Base-by-base conservation (phyloP, 2,329 filamentous ascomycete genomes). In the Aspergillus novoparasiticus region DNA sequence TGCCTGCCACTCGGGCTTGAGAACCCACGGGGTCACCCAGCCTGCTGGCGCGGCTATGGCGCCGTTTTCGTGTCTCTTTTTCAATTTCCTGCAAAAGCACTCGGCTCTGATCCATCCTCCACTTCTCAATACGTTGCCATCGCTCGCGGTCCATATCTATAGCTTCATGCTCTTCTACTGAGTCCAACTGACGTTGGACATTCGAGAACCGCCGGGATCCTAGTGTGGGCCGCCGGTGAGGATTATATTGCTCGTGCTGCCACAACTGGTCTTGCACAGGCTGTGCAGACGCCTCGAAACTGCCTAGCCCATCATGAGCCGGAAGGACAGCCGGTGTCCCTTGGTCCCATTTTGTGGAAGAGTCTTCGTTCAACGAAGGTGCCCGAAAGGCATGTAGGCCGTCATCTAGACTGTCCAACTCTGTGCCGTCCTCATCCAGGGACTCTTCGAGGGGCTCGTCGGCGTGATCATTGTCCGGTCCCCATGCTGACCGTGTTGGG, bases 401-500 rank as follows among this genome's bases (percentile, higher is more conserved):
- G 73, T 94, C 94, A 75, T 98, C 94, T 46, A 98, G 84, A 74
- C 93, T 97, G 76, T 99, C 95, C 51, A 98, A 83, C 75, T 98
- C 94, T 63, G 93, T 91, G 9, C 82, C 82, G 30, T 85, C 82
- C 62, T 84, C 82, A 45, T 83, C 79, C 11, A 76, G 58, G 16
- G 69, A 69, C 65, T 92, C 90, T 34, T 92, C 90, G 32, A 89
- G 87, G 26, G 63, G 61, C 19, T 60, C 65, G 1, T 63, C 60
- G 9, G 34, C 43, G 39, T 69, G 62, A 12, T 12, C 32, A 39
- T 65, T 66, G 28, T 65, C 66, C 55, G 57, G 63, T 3, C 61
- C 73, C 30, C 66, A 64, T 54, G 82, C 83, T 30, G 89, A 91
- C 65, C 85, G 86, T 6, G 88, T 87, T 48, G 86, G 84, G 1